Evolutionary conservation across 805 yeast genomes (phyloP).

Genomic region (Starmerella cellae): DNA sequence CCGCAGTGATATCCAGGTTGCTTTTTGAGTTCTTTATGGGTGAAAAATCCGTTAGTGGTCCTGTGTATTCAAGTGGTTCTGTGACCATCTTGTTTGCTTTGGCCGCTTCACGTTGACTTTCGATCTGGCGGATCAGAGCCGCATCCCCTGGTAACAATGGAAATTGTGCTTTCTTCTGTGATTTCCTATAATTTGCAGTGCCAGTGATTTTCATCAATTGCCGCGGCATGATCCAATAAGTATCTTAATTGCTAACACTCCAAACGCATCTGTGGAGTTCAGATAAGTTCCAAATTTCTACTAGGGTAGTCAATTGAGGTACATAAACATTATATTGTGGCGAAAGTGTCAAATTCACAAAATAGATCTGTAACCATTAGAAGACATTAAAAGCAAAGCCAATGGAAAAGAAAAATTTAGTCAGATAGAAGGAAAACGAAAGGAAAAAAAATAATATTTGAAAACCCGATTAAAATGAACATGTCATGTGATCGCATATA

Average conservation of each 20-base stretch:
- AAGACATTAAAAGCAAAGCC: too few species aligned
- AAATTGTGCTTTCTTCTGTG: neutral
- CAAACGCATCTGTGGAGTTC: too few species aligned
- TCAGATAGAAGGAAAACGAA: too few species aligned
- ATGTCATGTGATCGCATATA: too few species aligned
- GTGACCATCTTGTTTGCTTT: slow-evolving; percentile 1
- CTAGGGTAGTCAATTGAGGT: too few species aligned
- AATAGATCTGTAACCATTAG: too few species aligned
- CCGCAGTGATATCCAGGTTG: slow-evolving; percentile 17
- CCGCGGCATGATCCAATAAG: slow-evolving; percentile 2
- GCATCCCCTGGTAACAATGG: slow-evolving; percentile 21
- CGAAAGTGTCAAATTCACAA: too few species aligned
- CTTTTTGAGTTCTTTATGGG: slow-evolving; percentile 16
- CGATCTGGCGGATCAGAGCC: slow-evolving; percentile 19
- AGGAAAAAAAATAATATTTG: too few species aligned
- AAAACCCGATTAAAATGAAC: too few species aligned
- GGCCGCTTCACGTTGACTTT: slow-evolving; percentile 17
- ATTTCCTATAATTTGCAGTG: neutral
- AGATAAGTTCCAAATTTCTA: too few species aligned
- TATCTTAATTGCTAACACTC: neutral
- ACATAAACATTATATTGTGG: too few species aligned
- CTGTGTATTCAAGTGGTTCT: slow-evolving; percentile 15
- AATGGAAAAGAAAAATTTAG: too few species aligned
- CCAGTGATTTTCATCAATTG: slow-evolving; percentile 5
- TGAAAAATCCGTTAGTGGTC: slow-evolving; percentile 10